A percentile compares a stretch with the other conserved stretches of the same genome.
phyloP scores from a whole-genome alignment of 257 asterid genomes.

The Nicotiana undulata region DNA sequence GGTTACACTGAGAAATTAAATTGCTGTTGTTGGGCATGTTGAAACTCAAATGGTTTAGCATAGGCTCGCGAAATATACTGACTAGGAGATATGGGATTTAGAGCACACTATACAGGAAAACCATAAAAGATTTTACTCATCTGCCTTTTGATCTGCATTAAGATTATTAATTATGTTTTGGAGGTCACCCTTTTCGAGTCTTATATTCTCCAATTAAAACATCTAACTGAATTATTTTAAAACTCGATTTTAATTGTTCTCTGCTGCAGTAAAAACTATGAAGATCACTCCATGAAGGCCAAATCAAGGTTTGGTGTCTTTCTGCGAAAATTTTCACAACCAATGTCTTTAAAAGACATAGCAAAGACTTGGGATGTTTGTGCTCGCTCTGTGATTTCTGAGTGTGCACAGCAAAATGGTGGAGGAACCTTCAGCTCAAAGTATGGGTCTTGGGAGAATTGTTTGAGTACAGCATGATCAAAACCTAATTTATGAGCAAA shows the following conservation, averaged over 20 bases:
- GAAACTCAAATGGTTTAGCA: neutral
- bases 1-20: neutral
- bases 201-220: neutral
- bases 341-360: conserved; percentile 68
- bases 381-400: conserved; percentile 60
- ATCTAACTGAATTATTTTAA: neutral
- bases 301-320: conserved; percentile 68
- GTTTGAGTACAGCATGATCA: conserved; percentile 30
- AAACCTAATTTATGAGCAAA: neutral
- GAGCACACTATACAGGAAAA: neutral
- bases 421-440: conserved; percentile 88
- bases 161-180: neutral
- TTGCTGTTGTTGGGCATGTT: neutral
- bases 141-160: neutral
- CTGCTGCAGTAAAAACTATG: conserved; percentile 59
- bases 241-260: neutral
- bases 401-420: conserved; percentile 64
- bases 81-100: neutral
- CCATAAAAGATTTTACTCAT: neutral
- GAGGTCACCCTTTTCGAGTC: neutral
- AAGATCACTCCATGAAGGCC: conserved; percentile 62
- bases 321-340: conserved; percentile 60
- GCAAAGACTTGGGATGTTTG: conserved; percentile 81
- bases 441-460: conserved; percentile 77
- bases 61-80: neutral